Evolutionary conservation across 345 rosid genomes (phyloP), one percentile per base, ranked within the genome.

Genomic region (Populus pruinosa): DNA sequence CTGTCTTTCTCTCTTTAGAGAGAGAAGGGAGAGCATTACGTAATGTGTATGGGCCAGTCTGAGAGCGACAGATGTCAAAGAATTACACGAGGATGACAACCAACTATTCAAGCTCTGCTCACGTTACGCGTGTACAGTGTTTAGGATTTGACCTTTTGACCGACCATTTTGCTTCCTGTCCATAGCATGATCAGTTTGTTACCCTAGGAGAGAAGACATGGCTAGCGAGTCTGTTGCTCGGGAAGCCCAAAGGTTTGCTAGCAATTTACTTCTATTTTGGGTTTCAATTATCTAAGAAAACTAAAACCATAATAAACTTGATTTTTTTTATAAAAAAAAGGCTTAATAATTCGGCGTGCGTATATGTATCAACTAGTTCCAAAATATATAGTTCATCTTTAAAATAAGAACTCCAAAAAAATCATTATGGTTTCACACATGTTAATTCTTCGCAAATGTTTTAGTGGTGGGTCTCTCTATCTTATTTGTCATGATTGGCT

Each of bases 81-180:
- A 59, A 73, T 71, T 79, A 82, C 82, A 83, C 79, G 84, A 83
- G 62, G 78, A 77, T 53, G 31, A 71, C 33, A 36, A 68, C 61
- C 38, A 35, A 20, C 35, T 69, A 44, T 64, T 49, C 36, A 18
- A 47, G 78, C 77, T 56, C 62, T 77, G 74, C 53, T 70, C 55
- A 62, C 72, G 35, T 77, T 80, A 86, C 83, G 84, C 78, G 75
- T 81, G 77, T 53, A 76, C 72, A 81, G 81, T 73, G 29, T 11
- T 20, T 27, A 38, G 49, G 44, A 49, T 63, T 73, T 63, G 25
- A 11, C 53, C 72, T 78, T 77, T 73, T 5, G 23, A n/a, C 41
- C 61, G 31, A n/a, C 49, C n/a, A 21, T 39, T 33, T 44, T 44
- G 36, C 56, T 70, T 43, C 55, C 14, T 59, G 13, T 56, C 62